phyloP scores from a whole-genome alignment of 23 red algal species.

The Rhodosorus marinus region DNA sequence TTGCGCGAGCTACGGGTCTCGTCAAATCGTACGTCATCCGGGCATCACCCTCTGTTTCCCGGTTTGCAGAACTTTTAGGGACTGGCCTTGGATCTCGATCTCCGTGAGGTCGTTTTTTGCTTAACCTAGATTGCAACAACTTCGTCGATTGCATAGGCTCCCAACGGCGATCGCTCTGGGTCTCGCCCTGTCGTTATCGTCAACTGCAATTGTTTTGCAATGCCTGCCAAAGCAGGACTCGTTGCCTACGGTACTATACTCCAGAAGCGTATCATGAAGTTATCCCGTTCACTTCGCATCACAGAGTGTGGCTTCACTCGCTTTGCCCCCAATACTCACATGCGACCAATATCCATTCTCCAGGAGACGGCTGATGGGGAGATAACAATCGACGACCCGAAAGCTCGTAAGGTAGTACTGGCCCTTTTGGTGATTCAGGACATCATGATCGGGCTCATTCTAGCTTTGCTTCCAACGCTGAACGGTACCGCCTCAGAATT shows the following conservation, averaged over 20 bases:
- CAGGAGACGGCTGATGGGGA: too few relatives aligned
- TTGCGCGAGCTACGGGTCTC: too few relatives aligned
- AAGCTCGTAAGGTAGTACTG: slow-evolving; percentile 40
- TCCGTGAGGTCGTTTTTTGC: too few relatives aligned
- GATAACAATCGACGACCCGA: slow-evolving; percentile 31
- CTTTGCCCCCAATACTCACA: too few relatives aligned
- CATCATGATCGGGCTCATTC: slow-evolving; percentile 63
- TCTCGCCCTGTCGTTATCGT: slow-evolving; percentile 48
- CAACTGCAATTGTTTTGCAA: slow-evolving; percentile 58
- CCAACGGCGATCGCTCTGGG: slow-evolving; percentile 62
- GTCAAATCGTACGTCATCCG: too few relatives aligned
- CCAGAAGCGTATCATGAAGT: too few relatives aligned
- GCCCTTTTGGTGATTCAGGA: slow-evolving; percentile 63
- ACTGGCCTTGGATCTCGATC: too few relatives aligned
- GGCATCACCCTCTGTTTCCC: slow-evolving; percentile 14
- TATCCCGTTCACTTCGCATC: too few relatives aligned
- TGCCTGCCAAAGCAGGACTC: slow-evolving; percentile 16
- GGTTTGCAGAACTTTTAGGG: slow-evolving; percentile 32
- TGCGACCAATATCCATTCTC: too few relatives aligned
- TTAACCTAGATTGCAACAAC: too few relatives aligned
- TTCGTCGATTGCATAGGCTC: too few relatives aligned
- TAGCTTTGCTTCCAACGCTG: slow-evolving; percentile 49
- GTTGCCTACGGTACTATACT: not conserved
- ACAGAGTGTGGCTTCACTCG: too few relatives aligned
- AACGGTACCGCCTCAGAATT: slow-evolving; percentile 31